phyloP scores from a whole-genome alignment of 225 moss, liverwort and hornwort species.

The Straminergon stramineum region DNA sequence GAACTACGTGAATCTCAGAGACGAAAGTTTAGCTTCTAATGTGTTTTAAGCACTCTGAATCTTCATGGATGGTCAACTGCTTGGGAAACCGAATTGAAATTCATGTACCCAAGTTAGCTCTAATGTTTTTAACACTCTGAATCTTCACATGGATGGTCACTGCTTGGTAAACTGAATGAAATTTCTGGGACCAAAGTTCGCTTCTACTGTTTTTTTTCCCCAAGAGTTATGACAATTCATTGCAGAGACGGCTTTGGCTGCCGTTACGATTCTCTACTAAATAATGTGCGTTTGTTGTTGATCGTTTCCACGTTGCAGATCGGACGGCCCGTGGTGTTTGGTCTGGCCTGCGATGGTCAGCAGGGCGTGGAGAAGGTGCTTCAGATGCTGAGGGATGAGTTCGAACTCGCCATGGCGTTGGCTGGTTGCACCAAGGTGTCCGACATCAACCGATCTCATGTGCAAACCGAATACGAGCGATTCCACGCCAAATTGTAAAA shows the following conservation, averaged over 20 bases:
- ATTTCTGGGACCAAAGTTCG: not conserved
- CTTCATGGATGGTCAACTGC: not conserved
- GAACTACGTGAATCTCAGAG: not conserved
- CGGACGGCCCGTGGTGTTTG: constrained; percentile 78
- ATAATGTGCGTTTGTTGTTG: not conserved
- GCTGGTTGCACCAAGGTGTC: constrained; percentile 66
- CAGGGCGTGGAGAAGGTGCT: constrained; percentile 71
- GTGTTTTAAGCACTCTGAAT: not conserved
- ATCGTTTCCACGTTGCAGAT: constrained; percentile 4
- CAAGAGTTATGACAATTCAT: not conserved
- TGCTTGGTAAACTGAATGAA: not conserved
- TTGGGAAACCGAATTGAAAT: not conserved
- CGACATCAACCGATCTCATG: constrained; percentile 76
- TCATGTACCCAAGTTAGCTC: not conserved
- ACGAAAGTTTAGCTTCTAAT: not conserved
- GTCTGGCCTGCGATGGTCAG: constrained; percentile 68
- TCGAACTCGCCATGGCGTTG: constrained; percentile 69
- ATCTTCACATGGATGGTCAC: not conserved
- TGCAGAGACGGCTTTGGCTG: not conserved
- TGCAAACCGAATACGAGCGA: constrained; percentile 79
- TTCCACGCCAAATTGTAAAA: constrained; percentile 39
- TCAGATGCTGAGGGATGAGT: constrained; percentile 62
- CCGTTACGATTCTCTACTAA: too few species aligned
- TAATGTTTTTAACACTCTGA: not conserved
- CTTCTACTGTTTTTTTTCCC: too few species aligned